Evolutionary conservation across 2,329 filamentous ascomycete genomes (phyloP).

Genomic region (Drechslera avenae): DNA sequence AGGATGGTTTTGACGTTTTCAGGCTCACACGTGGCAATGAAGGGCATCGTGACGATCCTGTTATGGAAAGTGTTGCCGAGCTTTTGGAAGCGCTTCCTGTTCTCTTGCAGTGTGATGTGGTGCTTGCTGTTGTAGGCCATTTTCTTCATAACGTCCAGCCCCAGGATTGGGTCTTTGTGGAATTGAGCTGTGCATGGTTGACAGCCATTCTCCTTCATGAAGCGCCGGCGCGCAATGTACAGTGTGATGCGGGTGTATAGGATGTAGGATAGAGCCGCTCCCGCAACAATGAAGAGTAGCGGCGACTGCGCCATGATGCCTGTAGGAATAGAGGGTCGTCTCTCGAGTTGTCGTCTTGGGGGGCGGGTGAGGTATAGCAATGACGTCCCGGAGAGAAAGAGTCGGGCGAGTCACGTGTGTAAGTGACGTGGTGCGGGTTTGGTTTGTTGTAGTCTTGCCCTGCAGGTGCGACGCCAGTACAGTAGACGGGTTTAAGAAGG

Average conservation of each 20-base stretch:
- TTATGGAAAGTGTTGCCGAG: slow-evolving; percentile 51
- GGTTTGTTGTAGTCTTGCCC: neutral
- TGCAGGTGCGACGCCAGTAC: neutral
- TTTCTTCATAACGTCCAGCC: slow-evolving; percentile 55
- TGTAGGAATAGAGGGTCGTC: neutral
- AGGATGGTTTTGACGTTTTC: slow-evolving; percentile 56
- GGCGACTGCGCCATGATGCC: slow-evolving; percentile 32
- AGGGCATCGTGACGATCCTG: slow-evolving; percentile 35
- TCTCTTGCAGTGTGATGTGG: slow-evolving; percentile 26
- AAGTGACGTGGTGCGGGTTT: neutral
- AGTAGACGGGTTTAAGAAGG: neutral
- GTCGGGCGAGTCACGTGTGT: neutral
- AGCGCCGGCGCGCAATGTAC: slow-evolving; percentile 44
- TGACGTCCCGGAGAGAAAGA: slow-evolving; percentile 2
- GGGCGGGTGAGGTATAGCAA: neutral
- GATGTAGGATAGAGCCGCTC: slow-evolving; percentile 43
- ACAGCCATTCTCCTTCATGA: slow-evolving; percentile 55
- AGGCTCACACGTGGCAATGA: slow-evolving; percentile 53
- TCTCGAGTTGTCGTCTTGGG: neutral
- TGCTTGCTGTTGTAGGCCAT: slow-evolving; percentile 48
- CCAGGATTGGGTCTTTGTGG: slow-evolving; percentile 61
- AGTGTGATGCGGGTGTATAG: slow-evolving; percentile 43
- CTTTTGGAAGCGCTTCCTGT: slow-evolving; percentile 32
- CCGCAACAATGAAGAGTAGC: slow-evolving; percentile 35
- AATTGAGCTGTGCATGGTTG: slow-evolving; percentile 53